Evolutionary conservation across 2,329 filamentous ascomycete species (phyloP).

Genomic region (Pezicula carpinea): DNA sequence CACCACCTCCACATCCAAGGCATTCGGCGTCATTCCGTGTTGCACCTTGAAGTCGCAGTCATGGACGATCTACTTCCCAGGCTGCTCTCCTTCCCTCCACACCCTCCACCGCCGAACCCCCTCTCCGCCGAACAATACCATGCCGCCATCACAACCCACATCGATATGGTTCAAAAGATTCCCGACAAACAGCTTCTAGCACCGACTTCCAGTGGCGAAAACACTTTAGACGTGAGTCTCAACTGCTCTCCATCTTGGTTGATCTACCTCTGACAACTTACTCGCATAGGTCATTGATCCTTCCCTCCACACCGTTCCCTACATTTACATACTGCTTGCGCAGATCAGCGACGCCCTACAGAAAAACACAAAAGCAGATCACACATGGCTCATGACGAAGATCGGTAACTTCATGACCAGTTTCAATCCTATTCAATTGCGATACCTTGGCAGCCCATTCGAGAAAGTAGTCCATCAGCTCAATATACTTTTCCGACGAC

Average conservation of each 20-base stretch:
- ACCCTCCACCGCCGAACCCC: constrained; percentile 28
- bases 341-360: constrained; percentile 36
- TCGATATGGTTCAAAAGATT: constrained; percentile 32
- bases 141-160: constrained; percentile 33
- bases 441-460: constrained; percentile 47
- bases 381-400: constrained; percentile 43
- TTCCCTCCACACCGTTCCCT: constrained; percentile 52
- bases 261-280: constrained; percentile 5
- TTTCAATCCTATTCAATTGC: constrained; percentile 49
- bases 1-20: neutral
- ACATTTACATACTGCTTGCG: constrained; percentile 48
- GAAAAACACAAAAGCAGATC: constrained; percentile 27
- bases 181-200: constrained; percentile 29
- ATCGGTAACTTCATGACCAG: constrained; percentile 32
- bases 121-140: constrained; percentile 38
- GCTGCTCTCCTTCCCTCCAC: constrained; percentile 35
- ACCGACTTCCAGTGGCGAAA: constrained; percentile 28
- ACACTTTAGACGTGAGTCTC: constrained; percentile 32
- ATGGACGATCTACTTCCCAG: constrained; percentile 32
- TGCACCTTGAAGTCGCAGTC: neutral
- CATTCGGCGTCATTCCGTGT: neutral
- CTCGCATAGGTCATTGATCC: constrained; percentile 38
- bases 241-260: too few species aligned
- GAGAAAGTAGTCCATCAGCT: constrained; percentile 38
- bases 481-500: constrained; percentile 12